Evolutionary conservation across 306 rosid species (phyloP), one percentile per base, ranked within the genome.

Genomic region (Cucurbita pepo): DNA sequence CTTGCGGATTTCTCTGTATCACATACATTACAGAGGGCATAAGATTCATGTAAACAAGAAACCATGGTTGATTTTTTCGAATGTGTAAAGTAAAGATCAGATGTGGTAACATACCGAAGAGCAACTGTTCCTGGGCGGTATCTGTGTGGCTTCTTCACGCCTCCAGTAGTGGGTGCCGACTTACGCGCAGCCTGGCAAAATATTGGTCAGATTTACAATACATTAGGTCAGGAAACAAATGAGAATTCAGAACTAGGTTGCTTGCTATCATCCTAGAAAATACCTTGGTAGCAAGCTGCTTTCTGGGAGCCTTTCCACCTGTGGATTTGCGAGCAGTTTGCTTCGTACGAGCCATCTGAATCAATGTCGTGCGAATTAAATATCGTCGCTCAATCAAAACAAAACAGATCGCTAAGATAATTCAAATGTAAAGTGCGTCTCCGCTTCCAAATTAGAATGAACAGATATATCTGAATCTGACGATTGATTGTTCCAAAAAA

Each of bases 131-230:
- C 87, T 0, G 87, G 85, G 11, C 87, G 87, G 59, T 81, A 84
- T 73, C 87, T 76, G 69, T 84, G 87, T 13, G 87, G 87, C 72
- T 74, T 85, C 85, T 85, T 85, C 72, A 85, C 83, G 48, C 88
- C 86, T 14, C 88, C 88, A 10, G 85, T 82, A 44, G 83, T 80
- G 3, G 86, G 88, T 12, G 83, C 83, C 0, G 88, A 80, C 61
- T 82, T 85, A 3, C 88, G 77, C 3, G 88, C 88, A 37, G 88
- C 88, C 90, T 88, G 40, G 13, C 7, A 58, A 38, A 41, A 19
- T n/a, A n/a, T 43, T 13, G 38, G 22, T 5, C 1, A 48, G 13
- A 5, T 47, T 47, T 47, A 48, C 7, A 48, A 13, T 6, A 16
- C 0, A 0, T 69, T 34, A 69, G 59, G 57, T 69, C 30, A 51